Evolutionary conservation across 1,139 yeast species (phyloP).

Genomic region (Blastobotrys buckinghamii): DNA sequence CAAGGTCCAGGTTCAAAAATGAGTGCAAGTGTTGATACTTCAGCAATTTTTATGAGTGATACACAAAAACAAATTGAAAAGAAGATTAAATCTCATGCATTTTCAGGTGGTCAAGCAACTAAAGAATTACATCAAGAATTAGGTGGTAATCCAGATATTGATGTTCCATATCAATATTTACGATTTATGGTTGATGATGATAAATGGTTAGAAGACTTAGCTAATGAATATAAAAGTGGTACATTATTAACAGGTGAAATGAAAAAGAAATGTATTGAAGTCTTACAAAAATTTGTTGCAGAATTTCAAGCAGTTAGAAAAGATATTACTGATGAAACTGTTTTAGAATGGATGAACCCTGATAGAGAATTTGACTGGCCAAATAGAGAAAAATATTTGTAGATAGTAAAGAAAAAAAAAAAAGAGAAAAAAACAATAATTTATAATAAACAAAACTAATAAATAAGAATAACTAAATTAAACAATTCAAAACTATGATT

Average conservation of each 20-base stretch:
- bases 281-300: conserved; percentile 69
- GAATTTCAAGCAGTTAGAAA: conserved; percentile 78
- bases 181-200: conserved; percentile 89
- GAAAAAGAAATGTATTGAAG: conserved; percentile 81
- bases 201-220: conserved; percentile 58
- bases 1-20: conserved; percentile 96
- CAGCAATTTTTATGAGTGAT: conserved; percentile 92
- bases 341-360: conserved; percentile 74
- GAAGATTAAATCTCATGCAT: conserved; percentile 94
- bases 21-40: conserved; percentile 85
- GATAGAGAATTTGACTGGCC: conserved; percentile 72
- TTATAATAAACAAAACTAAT: background rate
- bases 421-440: background rate
- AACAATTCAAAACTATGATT: background rate
- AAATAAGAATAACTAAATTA: background rate
- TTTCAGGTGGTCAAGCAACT: conserved; percentile 88
- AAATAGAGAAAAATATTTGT: conserved; percentile 45
- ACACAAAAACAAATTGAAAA: conserved; percentile 87
- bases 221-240: conserved; percentile 68
- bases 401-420: conserved; percentile 52
- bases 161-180: conserved; percentile 90
- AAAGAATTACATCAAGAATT: conserved; percentile 81
- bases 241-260: conserved; percentile 87
- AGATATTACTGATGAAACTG: conserved; percentile 56
- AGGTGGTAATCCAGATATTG: conserved; percentile 96